These are phyloP conservation scores for Amanita phalloides DNA, from an alignment of 768 basidiomycete genomes.

Conservation along the genomic window DNA sequence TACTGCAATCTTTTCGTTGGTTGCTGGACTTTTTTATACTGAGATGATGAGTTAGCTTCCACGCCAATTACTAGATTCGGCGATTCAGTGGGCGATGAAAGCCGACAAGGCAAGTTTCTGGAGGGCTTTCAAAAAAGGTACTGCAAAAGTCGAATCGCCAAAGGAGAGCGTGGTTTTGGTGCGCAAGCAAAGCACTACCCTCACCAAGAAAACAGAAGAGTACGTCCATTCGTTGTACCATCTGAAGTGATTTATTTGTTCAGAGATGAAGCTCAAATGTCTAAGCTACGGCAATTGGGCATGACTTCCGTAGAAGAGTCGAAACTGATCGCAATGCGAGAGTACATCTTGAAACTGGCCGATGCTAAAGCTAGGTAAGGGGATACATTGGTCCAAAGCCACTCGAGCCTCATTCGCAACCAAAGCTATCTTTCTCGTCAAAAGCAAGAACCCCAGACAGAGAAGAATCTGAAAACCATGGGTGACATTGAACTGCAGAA, in stretches of 20 bases:
- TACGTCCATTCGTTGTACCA: slow-evolving; percentile 22
- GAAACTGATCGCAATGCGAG: slow-evolving; percentile 81
- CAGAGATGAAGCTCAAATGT: slow-evolving; percentile 71
- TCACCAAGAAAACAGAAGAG: slow-evolving; percentile 66
- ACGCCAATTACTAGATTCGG: slow-evolving; percentile 74
- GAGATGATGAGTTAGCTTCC: slow-evolving; percentile 25
- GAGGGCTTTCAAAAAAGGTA: slow-evolving; percentile 40
- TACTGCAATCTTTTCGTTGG: slow-evolving; percentile 24
- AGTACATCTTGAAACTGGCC: slow-evolving; percentile 80
- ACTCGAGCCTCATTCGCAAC: background rate
- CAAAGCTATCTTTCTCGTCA: slow-evolving; percentile 58
- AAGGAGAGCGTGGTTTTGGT: slow-evolving; percentile 62
- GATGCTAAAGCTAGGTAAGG: slow-evolving; percentile 63
- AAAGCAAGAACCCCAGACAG: slow-evolving; percentile 50
- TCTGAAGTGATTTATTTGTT: background rate
- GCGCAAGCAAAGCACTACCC: slow-evolving; percentile 37
- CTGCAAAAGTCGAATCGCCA: slow-evolving; percentile 50
- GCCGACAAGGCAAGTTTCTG: slow-evolving; percentile 75
- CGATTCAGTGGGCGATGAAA: slow-evolving; percentile 83
- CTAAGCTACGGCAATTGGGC: slow-evolving; percentile 78
- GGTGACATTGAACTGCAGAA: slow-evolving; percentile 75
- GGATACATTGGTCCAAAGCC: slow-evolving; percentile 6
- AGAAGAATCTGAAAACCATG: slow-evolving; percentile 50
- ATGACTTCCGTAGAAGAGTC: slow-evolving; percentile 75
- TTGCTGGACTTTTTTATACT: background rate